These are phyloP conservation scores for Botrytis paeoniae DNA, from an alignment of 2,329 filamentous ascomycete genomes.

Conservation along the genomic window DNA sequence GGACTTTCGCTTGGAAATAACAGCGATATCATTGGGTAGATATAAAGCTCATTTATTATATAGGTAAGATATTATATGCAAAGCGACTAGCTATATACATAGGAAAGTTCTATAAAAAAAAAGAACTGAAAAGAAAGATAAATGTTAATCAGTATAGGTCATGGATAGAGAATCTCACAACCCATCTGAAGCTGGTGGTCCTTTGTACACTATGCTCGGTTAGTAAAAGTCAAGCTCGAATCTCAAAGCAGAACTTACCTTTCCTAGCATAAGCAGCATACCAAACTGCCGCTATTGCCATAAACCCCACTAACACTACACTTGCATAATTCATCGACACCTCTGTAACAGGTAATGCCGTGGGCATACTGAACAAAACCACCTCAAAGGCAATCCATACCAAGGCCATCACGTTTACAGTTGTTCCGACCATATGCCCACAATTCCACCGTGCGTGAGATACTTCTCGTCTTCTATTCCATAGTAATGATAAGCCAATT, in stretches of 20 bases:
- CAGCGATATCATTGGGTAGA: neutral
- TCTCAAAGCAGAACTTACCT: constrained; percentile 40
- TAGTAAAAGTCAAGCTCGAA: neutral
- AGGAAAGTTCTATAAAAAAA: neutral
- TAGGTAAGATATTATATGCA: neutral
- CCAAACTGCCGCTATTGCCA: constrained; percentile 49
- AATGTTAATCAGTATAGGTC: neutral
- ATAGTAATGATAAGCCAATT: constrained; percentile 64
- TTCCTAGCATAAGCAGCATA: constrained; percentile 51
- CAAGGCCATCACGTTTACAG: constrained; percentile 56
- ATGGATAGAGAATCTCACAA: constrained; percentile 8
- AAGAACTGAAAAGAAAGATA: neutral
- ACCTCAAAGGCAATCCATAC: constrained; percentile 58
- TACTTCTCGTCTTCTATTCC: constrained; percentile 55
- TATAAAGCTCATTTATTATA: neutral
- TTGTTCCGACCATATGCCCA: constrained; percentile 58
- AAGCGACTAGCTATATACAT: neutral
- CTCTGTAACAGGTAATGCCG: constrained; percentile 53
- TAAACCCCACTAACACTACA: constrained; percentile 56
- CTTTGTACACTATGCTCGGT: constrained; percentile 26
- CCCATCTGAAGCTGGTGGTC: constrained; percentile 30
- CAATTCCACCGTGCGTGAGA: constrained; percentile 56
- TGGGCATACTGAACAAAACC: constrained; percentile 63
- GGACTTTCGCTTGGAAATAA: neutral
- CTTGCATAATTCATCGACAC: constrained; percentile 53